Conservation (phyloP, 2,329 filamentous ascomycete species). For the Stemphylium vesicarium region DNA sequence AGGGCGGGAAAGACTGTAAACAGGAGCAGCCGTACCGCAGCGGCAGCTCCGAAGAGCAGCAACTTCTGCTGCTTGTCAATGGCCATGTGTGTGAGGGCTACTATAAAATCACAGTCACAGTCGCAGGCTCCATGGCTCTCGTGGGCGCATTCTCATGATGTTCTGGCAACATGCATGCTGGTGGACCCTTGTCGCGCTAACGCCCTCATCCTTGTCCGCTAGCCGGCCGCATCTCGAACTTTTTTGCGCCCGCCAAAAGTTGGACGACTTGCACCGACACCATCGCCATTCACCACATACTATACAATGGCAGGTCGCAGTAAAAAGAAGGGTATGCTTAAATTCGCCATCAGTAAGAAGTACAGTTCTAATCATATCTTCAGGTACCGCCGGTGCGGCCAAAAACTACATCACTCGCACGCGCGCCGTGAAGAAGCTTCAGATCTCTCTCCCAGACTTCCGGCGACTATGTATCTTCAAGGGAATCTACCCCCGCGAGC, state of each 20-base stretch:
- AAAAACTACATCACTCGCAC: constrained; percentile 99
- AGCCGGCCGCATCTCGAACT: constrained; percentile 33
- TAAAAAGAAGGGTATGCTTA: constrained; percentile 68
- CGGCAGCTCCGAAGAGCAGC: constrained; percentile 76
- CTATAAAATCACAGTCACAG: constrained; percentile 8
- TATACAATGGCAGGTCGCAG: constrained; percentile 45
- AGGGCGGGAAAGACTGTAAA: constrained; percentile 82
- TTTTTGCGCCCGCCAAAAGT: constrained; percentile 36
- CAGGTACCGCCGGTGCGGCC: constrained; percentile 84
- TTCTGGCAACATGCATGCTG: constrained; percentile 12
- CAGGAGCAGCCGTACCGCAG: constrained; percentile 78
- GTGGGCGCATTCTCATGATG: constrained; percentile 3
- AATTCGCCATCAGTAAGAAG: too few relatives aligned
- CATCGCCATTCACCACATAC: constrained; percentile 3
- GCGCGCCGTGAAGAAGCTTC: constrained; percentile 95
- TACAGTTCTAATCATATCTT: constrained; percentile 20
- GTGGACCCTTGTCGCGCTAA: constrained; percentile 29
- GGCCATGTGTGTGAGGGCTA: constrained; percentile 51
- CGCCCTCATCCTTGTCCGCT: constrained; percentile 29
- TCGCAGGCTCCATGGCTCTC: constrained; percentile 20
- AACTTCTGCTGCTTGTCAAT: constrained; percentile 59
- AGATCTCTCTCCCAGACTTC: constrained; percentile 96
- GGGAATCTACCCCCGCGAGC: constrained; percentile 97
- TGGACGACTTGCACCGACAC: constrained; percentile 10
- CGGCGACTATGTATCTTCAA: constrained; percentile 99